Evolutionary conservation across 768 basidiomycete genomes (phyloP).

Genomic region (Termitomyces sp.): DNA sequence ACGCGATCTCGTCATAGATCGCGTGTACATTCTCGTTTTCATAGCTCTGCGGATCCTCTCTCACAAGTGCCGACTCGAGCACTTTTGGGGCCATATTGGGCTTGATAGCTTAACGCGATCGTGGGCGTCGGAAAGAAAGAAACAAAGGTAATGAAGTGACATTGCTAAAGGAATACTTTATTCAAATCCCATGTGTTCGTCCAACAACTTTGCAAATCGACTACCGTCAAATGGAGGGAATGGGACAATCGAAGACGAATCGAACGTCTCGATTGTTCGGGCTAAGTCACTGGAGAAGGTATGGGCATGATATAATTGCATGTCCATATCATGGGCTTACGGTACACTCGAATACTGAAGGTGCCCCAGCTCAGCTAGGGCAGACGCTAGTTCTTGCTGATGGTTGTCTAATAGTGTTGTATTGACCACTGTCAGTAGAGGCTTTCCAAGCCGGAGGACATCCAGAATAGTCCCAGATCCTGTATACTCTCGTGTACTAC

Average conservation of each 20-base stretch:
- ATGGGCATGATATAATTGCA: background rate
- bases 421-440: slow-evolving; percentile 88
- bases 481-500: slow-evolving; percentile 32
- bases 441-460: slow-evolving; percentile 67
- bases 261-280: slow-evolving; percentile 45
- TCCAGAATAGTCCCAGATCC: slow-evolving; percentile 95
- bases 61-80: slow-evolving; percentile 36
- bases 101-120: slow-evolving; percentile 1
- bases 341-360: slow-evolving; percentile 49
- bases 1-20: slow-evolving; percentile 81
- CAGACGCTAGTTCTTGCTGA: slow-evolving; percentile 81
- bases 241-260: slow-evolving; percentile 37
- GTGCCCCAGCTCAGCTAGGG: slow-evolving; percentile 54
- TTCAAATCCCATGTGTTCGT: slow-evolving; percentile 75
- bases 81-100: slow-evolving; percentile 14
- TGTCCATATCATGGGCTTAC: slow-evolving; percentile 37
- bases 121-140: slow-evolving; percentile 9
- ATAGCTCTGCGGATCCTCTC: slow-evolving; percentile 51
- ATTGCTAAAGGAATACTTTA: slow-evolving; percentile 5
- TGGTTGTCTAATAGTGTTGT: slow-evolving; percentile 87
- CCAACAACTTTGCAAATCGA: slow-evolving; percentile 62
- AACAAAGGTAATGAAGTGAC: background rate
- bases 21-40: slow-evolving; percentile 76
- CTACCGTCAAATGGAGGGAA: slow-evolving; percentile 70
- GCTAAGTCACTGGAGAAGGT: slow-evolving; percentile 42